Evolutionary conservation across 371 early-diverging fungal genomes (phyloP), one percentile per base, ranked within the genome.

Genomic region (Mucor lusitanicus): DNA sequence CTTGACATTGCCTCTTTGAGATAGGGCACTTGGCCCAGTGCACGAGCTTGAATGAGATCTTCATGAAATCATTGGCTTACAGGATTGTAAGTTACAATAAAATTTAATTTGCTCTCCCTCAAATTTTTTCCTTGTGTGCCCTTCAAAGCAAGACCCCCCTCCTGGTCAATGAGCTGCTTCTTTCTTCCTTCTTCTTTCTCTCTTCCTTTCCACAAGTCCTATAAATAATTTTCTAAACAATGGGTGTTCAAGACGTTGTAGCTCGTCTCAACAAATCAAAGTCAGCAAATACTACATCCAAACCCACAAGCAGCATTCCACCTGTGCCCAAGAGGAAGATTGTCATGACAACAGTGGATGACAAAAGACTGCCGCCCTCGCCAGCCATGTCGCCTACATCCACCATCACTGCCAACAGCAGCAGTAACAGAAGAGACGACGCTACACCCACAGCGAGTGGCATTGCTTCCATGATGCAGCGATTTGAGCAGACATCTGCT

Each of bases 241-340:
- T 81, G 82, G 77, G 82, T 37, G 79, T 79, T 35, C 77, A 78
- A 64, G 76, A 77, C 46, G 72, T 77, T 25, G 76, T 79, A 28
- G 79, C 79, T 64, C 75, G 73, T 54, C 66, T 81, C 12, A 81
- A 78, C 59, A 72, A 75, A 59, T 61, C 73, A 23, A 71, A 61
- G 40, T 56, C 71, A 39, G 63, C 63, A 25, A 66, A 37, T n/a
- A n/a, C n/a, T 39, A 53, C 58, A 66, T 7, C 57, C 27, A 33
- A 63, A 46, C 59, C 23, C 6, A 57, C 6, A 40, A 27, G 21
- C 12, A 50, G 25, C 44, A 42, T 42, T 39, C 46, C 32, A 48
- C 61, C 56, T n/a, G 54, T 53, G 17, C 61, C 61, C 12, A 55
- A 66, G 17, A 67, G 59, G 35, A 66, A 63, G 48, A 48, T 46